Evolutionary conservation across 1,139 yeast species (phyloP).

Genomic region (Pneumocystis jirovecii): DNA sequence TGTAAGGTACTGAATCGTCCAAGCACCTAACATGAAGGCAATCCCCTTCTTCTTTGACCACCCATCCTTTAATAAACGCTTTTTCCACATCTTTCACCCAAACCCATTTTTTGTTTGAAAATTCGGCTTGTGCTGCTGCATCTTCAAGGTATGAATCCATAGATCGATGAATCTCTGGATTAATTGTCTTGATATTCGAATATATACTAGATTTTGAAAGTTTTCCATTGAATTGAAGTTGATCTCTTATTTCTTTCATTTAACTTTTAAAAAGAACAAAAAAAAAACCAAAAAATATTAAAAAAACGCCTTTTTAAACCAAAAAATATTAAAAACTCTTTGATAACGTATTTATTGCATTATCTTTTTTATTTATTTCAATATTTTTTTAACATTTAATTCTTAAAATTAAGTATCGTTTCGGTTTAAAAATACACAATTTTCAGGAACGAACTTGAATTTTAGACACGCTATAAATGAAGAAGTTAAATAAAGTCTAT

Average conservation of each 20-base stretch:
- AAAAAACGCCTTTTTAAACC: not conserved
- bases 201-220: not conserved
- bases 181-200: not conserved
- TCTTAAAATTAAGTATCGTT: not conserved
- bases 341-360: not conserved
- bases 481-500: not conserved
- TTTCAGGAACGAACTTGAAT: not conserved
- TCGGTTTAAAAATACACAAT: not conserved
- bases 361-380: not conserved
- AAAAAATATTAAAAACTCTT: not conserved
- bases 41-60: constrained; percentile 41
- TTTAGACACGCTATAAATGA: no score
- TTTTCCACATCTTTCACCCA: constrained; percentile 66
- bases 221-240: not conserved
- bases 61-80: constrained; percentile 56
- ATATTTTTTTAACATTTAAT: not conserved
- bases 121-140: constrained; percentile 33
- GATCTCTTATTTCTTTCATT: not conserved
- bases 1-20: constrained; percentile 31
- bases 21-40: constrained; percentile 39
- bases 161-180: not conserved
- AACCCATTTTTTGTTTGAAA: constrained; percentile 48
- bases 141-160: not conserved
- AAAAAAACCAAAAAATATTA: not conserved
- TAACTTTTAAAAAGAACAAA: not conserved